Base-by-base conservation (phyloP, 2,329 filamentous ascomycete species). In the Cordyceps javanica region DNA sequence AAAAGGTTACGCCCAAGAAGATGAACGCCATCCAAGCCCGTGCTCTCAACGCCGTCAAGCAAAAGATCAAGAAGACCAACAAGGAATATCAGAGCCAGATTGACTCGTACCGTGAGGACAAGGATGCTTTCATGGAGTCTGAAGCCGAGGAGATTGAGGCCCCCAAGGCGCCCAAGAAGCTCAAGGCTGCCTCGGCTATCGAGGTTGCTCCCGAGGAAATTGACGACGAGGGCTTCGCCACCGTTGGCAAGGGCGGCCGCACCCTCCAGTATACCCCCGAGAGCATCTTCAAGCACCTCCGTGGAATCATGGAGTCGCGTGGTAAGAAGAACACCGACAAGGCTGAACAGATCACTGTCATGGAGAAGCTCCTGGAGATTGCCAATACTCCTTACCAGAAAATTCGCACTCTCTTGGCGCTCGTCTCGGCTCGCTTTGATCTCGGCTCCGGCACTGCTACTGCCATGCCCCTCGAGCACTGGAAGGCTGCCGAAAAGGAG, bases 321-420 rank as follows among this genome's bases (percentile, higher is more conserved):
- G 94, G 94, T 72, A 95, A 96, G 82, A 99, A 99, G 85, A 97
- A 97, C 80, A 97, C 94, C 63, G 94, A 99, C 73, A 88, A 91
- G 50, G 71, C 84, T 48, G 94, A 99, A 76, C 94, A 99, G 77
- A 97, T 99, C 75, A 88, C 88, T 74, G 88, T 93, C 54, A 96
- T 99, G 91, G 94, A 97, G 82, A 96, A 92, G 79, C 83, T 99
- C 55, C 78, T 87, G 68, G 91, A 96, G 71, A 92, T 99, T 63
- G 85, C 94, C 63, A 83, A 82, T 68, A 94, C 88, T 55, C 91
- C 95, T 53, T 99, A 99, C 77, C 94, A 97, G 77, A 86, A 86
- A 72, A 91, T 99, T 67, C 89, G 94, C 63, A 90, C 97, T 59
- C 88, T 97, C 46, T 80, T 97, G 62, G 93, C 91, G 39, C 77